A percentile compares a stretch with the other conserved stretches of the same genome.
phyloP scores from a whole-genome alignment of 2,329 filamentous ascomycete species.

The Fusarium domesticum region DNA sequence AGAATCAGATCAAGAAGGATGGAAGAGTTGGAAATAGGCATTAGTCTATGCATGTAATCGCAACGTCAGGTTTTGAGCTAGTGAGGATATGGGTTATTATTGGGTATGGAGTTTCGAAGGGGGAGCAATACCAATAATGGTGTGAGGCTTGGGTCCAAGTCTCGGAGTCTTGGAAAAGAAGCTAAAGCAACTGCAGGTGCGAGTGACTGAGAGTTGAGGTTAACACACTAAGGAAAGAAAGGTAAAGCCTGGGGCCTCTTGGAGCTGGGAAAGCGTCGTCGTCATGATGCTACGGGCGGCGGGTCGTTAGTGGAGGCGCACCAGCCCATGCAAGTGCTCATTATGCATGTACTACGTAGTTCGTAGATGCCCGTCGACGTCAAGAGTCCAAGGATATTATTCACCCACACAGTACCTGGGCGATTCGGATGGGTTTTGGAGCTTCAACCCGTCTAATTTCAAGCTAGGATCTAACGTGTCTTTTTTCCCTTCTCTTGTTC shows the following conservation, averaged over 20 bases:
- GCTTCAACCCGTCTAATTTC: too few relatives aligned
- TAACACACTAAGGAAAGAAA: background rate
- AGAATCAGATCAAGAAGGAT: background rate
- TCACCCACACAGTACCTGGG: too few relatives aligned
- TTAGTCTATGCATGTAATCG: background rate
- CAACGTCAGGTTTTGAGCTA: background rate
- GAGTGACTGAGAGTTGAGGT: background rate
- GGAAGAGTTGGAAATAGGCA: background rate
- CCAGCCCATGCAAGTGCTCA: background rate
- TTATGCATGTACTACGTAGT: background rate
- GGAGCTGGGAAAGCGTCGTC: background rate
- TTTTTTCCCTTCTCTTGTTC: too few relatives aligned
- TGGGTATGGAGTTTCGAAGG: slow-evolving; percentile 1
- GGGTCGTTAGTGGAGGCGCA: background rate
- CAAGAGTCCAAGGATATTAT: too few relatives aligned
- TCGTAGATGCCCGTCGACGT: too few relatives aligned
- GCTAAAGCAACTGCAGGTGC: background rate
- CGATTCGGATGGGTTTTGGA: too few relatives aligned
- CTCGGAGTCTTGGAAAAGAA: too few relatives aligned
- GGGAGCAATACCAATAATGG: background rate
- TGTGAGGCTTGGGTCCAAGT: background rate
- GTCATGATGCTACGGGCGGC: background rate
- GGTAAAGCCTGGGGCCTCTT: background rate
- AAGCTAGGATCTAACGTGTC: too few relatives aligned
- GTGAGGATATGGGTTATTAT: slow-evolving; percentile 2